A percentile compares a stretch with the other conserved stretches of the same genome.
These are phyloP conservation scores for Amaranthus palmeri DNA, from an alignment of 148 eudicot genomes.

Conservation along the genomic window DNA sequence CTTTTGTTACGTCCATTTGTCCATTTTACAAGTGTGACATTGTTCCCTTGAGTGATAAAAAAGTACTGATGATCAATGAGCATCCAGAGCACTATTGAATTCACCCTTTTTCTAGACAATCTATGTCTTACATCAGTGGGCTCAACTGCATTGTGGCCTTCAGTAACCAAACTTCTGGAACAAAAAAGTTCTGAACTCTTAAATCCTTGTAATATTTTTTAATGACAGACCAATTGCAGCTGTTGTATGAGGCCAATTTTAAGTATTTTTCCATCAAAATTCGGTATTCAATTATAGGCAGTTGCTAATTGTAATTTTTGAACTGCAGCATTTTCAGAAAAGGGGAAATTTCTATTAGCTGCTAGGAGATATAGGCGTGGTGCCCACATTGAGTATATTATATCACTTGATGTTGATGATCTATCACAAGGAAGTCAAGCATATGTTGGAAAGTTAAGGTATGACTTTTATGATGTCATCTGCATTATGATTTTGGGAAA, in stretches of 20 bases:
- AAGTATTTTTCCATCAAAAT: not conserved
- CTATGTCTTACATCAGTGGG: not conserved
- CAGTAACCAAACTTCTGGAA: too few species aligned
- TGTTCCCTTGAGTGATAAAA: too few species aligned
- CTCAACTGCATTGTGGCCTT: too few species aligned
- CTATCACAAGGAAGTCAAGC: conserved; percentile 88
- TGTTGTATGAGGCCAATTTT: not conserved
- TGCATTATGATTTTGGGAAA: not conserved
- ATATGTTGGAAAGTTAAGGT: conserved; percentile 94
- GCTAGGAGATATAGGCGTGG: conserved; percentile 74
- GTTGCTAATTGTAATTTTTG: conserved; percentile 2
- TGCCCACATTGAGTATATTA: conserved; percentile 74
- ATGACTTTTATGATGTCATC: conserved; percentile 12
- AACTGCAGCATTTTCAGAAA: conserved; percentile 69
- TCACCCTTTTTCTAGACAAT: not conserved
- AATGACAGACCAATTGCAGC: not conserved
- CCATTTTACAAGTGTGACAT: too few species aligned
- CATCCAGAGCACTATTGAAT: not conserved
- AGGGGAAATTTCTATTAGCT: conserved; percentile 92
- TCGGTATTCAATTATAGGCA: not conserved
- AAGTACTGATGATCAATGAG: not conserved
- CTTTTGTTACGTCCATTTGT: too few species aligned
- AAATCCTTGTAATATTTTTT: not conserved
- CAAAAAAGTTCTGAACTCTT: not conserved
- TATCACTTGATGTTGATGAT: conserved; percentile 82